Base-by-base conservation (phyloP, 2,329 filamentous ascomycete species). In the Fusarium staphyleae region DNA sequence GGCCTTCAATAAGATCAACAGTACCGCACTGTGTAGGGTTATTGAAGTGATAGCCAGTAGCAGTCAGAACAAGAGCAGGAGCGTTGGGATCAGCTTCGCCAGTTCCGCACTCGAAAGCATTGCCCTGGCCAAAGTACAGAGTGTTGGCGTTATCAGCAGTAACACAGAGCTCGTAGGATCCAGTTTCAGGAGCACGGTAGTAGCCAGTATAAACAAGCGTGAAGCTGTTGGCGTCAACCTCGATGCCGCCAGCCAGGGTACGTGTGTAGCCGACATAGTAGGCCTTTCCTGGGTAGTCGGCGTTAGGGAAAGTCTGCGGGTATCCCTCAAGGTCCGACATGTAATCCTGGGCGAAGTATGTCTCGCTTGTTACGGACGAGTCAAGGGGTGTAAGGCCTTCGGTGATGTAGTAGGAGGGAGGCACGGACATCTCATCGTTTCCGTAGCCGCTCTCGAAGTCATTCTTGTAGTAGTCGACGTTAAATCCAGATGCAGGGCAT, bases 201-300 rank as follows among this genome's bases (percentile, higher is more conserved):
- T 61, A 66, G 1, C 63, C 63, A 0, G 53, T 18, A 36, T 65
- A 66, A 1, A 66, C 62, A 11, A 66, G 47, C 1, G 63, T 66
- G 43, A 64, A 66, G 58, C 58, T 66, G 52, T 66, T 66, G 44
- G 33, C 63, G 34, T 66, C 59, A 1, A 66, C 57, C 9, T 30
- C 39, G 35, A 66, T 57, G 1, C 61, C 60, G 22, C 60, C 58
- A 3, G 53, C n/a, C n/a, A n/a, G n/a, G n/a, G n/a, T n/a, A n/a
- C n/a, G n/a, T n/a, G n/a, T n/a, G n/a, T n/a, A n/a, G n/a, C n/a
- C n/a, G n/a, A n/a, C n/a, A n/a, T n/a, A n/a, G n/a, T n/a, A n/a
- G n/a, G n/a, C n/a, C n/a, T n/a, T n/a, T n/a, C n/a, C n/a, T n/a
- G n/a, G n/a, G n/a, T n/a, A n/a, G n/a, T n/a, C n/a, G n/a, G n/a